Evolutionary conservation across 208 protist species (phyloP).

Genomic region (Tritrichomonas foetus): DNA sequence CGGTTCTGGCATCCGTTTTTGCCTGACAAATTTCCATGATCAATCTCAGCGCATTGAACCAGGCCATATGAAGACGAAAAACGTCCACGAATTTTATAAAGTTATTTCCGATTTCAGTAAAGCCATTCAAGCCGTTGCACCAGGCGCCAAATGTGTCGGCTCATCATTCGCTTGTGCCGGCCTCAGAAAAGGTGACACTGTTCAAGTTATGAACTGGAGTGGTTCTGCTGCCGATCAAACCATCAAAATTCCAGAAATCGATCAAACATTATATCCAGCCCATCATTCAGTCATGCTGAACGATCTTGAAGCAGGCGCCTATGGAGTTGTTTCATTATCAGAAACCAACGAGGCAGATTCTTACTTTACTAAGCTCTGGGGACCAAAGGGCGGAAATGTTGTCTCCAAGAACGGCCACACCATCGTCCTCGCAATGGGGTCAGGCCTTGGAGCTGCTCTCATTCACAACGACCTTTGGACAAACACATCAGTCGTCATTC

Average conservation of each 20-base stretch:
- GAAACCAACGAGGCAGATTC: neutral
- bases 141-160: neutral
- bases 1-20: neutral
- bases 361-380: neutral
- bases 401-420: neutral
- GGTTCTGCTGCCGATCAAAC: neutral
- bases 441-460: neutral
- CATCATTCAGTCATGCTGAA: neutral
- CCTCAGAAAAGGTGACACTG: neutral
- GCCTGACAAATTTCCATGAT: neutral
- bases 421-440: neutral
- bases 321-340: neutral
- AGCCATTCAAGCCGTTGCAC: neutral
- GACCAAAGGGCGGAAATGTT: neutral
- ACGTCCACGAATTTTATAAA: neutral
- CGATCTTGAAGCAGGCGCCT: constrained; percentile 15
- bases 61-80: neutral
- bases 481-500: neutral
- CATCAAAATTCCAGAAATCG: neutral
- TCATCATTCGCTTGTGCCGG: neutral
- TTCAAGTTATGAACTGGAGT: neutral
- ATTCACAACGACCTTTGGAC: neutral
- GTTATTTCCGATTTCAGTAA: neutral
- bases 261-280: neutral
- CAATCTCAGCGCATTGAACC: neutral